These are phyloP conservation scores for Sclerotinia trifoliorum DNA, from an alignment of 2,329 filamentous ascomycete species.

Conservation along the genomic window DNA sequence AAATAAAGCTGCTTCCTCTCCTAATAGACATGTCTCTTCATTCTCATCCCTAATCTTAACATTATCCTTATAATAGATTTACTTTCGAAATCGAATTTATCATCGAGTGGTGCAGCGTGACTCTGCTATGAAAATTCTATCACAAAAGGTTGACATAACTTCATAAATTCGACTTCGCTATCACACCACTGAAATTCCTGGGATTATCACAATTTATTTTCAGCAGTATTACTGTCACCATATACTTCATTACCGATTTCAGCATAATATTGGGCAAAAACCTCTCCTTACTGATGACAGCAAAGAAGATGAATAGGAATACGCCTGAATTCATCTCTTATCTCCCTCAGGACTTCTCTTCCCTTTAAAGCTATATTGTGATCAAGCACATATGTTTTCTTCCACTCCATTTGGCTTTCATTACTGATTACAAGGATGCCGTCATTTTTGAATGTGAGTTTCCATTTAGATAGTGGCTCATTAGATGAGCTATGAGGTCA, in stretches of 20 bases:
- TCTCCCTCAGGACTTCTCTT: neutral
- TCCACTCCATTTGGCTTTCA: too few species aligned
- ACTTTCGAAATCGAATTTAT: too few species aligned
- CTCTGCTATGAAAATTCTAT: neutral
- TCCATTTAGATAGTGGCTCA: neutral
- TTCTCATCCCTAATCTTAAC: too few species aligned
- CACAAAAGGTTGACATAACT: neutral
- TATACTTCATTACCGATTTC: neutral
- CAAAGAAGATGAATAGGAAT: neutral
- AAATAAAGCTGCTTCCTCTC: too few species aligned
- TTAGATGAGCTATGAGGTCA: neutral
- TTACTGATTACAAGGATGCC: neutral
- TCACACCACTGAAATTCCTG: neutral
- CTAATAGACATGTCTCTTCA: too few species aligned
- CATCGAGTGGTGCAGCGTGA: neutral
- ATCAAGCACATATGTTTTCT: neutral
- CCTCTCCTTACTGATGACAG: too few species aligned
- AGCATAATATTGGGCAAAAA: too few species aligned
- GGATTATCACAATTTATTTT: neutral
- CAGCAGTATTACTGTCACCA: neutral
- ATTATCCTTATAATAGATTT: too few species aligned
- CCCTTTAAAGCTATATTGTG: too few species aligned
- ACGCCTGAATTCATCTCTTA: too few species aligned
- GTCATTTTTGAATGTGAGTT: neutral
- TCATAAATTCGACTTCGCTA: neutral